Conservation (phyloP, 2,329 filamentous ascomycete species). For the Paecilomyces sp. region DNA sequence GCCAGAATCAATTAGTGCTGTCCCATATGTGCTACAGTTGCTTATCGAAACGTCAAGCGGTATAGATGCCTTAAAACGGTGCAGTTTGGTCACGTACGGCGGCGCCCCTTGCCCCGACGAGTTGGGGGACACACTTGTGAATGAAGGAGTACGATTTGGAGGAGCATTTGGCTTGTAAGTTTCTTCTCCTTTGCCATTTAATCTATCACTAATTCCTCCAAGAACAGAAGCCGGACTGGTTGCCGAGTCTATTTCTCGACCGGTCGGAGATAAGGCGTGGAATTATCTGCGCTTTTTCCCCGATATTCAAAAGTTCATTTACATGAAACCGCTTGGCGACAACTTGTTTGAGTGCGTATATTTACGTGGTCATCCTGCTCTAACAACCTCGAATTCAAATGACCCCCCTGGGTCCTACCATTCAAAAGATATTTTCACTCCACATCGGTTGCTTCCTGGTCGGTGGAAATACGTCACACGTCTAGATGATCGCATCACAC, state of each 20-base stretch:
- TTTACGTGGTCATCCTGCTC: conserved; percentile 21
- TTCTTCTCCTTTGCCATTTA: neutral
- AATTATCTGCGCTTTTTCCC: conserved; percentile 35
- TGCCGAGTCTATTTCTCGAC: conserved; percentile 35
- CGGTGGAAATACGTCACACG: conserved; percentile 27
- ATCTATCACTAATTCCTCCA: conserved; percentile 6
- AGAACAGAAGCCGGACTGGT: conserved; percentile 39
- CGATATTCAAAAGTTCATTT: conserved; percentile 27
- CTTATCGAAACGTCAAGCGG: conserved; percentile 30
- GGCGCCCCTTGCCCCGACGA: conserved; percentile 38
- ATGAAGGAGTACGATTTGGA: conserved; percentile 29
- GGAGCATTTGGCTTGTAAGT: conserved; percentile 37
- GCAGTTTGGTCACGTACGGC: conserved; percentile 34
- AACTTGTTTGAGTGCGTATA: conserved; percentile 24
- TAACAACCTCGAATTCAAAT: conserved; percentile 24
- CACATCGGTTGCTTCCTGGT: conserved; percentile 20
- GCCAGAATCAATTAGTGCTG: conserved; percentile 35
- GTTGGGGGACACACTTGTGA: conserved; percentile 32
- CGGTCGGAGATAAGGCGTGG: conserved; percentile 33
- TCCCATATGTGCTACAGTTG: conserved; percentile 36
- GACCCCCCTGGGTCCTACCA: conserved; percentile 26
- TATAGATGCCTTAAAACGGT: conserved; percentile 26
- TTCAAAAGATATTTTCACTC: conserved; percentile 24
- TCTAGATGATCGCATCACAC: conserved; percentile 24
- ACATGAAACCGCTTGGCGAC: conserved; percentile 27